Evolutionary conservation across 345 rosid species (phyloP).

Genomic region (Populus euphratica): DNA sequence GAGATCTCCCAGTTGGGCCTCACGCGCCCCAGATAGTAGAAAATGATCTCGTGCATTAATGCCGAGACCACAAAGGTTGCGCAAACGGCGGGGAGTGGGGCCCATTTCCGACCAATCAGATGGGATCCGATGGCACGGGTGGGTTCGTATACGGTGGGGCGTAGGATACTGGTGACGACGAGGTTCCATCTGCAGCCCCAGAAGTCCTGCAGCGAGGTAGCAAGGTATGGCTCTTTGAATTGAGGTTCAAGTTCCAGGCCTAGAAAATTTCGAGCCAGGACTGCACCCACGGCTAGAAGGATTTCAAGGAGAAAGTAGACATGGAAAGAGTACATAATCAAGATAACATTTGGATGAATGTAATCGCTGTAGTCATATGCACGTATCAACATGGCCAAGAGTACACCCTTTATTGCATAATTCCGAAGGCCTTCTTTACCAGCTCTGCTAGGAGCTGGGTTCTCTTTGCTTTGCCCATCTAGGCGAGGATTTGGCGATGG

Average conservation of each 20-base stretch:
- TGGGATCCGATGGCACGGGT: conserved; percentile 5
- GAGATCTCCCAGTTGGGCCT: conserved; percentile 47
- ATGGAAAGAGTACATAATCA: conserved; percentile 3
- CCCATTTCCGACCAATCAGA: conserved; percentile 33
- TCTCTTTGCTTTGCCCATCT: background rate
- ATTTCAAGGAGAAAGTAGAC: conserved; percentile 17
- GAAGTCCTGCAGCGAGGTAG: conserved; percentile 71
- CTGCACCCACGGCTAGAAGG: conserved; percentile 5
- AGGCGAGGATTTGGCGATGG: background rate
- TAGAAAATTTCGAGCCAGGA: conserved; percentile 8
- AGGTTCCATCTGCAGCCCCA: conserved; percentile 81
- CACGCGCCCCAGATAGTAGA: conserved; percentile 50
- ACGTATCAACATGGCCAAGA: background rate
- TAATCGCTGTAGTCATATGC: conserved; percentile 6
- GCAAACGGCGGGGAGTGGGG: conserved; percentile 35
- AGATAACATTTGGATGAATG: conserved; percentile 3
- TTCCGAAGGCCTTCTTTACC: background rate
- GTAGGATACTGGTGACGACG: conserved; percentile 48
- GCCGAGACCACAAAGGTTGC: conserved; percentile 49
- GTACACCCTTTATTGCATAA: conserved; percentile 2
- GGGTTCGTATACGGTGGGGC: conserved; percentile 59
- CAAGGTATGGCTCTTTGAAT: conserved; percentile 22
- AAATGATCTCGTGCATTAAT: conserved; percentile 60
- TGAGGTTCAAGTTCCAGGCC: conserved; percentile 23
- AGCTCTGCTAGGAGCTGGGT: background rate